Percentiles rank a stretch among this genome's conserved stretches.
Conservation (phyloP, 768 basidiomycete genomes). For the Naematelia aurantialba region DNA sequence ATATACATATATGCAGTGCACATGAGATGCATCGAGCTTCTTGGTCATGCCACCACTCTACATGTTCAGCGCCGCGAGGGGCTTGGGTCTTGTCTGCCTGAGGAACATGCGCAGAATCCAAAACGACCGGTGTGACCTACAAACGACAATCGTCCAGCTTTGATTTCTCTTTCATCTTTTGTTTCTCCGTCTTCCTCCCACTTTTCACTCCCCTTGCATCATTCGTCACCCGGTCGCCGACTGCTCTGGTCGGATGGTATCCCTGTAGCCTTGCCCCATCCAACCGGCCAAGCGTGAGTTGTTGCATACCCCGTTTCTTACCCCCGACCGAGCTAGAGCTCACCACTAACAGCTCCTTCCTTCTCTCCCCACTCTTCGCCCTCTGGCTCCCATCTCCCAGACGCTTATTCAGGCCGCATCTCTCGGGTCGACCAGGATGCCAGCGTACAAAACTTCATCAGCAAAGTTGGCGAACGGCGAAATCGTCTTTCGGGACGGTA, state of each 20-base stretch:
- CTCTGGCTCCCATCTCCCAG: not conserved
- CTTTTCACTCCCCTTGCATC: no score
- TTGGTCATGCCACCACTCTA: no score
- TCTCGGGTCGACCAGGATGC: not conserved
- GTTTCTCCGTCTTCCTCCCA: not conserved
- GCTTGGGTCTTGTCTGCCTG: not conserved
- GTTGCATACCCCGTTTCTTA: no score
- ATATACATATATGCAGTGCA: no score
- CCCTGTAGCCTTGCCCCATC: no score
- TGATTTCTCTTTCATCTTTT: not conserved
- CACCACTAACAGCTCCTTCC: no score
- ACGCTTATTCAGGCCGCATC: not conserved
- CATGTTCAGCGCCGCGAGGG: no score
- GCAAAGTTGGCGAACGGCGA: constrained; percentile 46
- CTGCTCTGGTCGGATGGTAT: not conserved
- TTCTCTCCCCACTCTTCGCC: no score
- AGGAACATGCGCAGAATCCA: not conserved
- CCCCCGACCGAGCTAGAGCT: no score
- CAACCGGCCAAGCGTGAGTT: no score
- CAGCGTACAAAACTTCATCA: constrained; percentile 20
- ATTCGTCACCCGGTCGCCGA: not conserved
- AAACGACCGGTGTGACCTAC: not conserved
- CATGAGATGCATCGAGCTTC: no score
- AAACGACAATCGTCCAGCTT: not conserved
- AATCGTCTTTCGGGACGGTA: constrained; percentile 41